Evolutionary conservation across 352 stramenopile species (phyloP).

Genomic region (Pythium apleroticum): DNA sequence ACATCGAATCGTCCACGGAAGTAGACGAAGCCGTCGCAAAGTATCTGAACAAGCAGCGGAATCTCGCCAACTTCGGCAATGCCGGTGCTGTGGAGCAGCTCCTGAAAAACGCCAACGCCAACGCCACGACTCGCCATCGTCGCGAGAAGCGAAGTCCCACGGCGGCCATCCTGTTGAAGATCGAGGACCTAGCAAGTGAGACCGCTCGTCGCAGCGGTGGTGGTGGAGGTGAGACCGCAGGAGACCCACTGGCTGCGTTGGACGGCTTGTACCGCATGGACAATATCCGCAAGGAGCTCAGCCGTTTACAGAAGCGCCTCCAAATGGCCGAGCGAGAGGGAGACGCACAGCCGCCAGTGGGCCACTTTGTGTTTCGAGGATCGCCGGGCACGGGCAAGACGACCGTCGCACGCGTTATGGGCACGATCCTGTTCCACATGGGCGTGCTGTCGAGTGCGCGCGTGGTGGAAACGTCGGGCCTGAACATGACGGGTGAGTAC

Average conservation of each 20-base stretch:
- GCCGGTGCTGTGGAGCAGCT: conserved; percentile 86
- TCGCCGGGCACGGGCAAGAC: conserved; percentile 89
- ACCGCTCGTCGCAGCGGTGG: conserved; percentile 27
- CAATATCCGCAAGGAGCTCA: conserved; percentile 51
- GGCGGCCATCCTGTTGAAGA: conserved; percentile 37
- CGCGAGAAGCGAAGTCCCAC: conserved; percentile 27
- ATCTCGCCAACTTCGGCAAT: conserved; percentile 89
- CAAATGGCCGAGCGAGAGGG: conserved; percentile 66
- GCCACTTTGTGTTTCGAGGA: conserved; percentile 88
- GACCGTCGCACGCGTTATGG: conserved; percentile 90
- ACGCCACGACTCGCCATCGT: conserved; percentile 44
- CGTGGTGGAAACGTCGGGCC: conserved; percentile 86
- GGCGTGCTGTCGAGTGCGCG: conserved; percentile 89
- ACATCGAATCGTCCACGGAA: conserved; percentile 45
- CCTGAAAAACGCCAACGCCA: conserved; percentile 71
- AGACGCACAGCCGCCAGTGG: conserved; percentile 49
- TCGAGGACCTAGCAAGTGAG: conserved; percentile 58
- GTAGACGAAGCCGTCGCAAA: conserved; percentile 52
- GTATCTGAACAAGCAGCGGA: conserved; percentile 61
- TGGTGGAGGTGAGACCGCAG: background rate
- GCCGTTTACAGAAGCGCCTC: conserved; percentile 51
- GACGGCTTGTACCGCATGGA: conserved; percentile 63
- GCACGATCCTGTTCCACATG: conserved; percentile 92
- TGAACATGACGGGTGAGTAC: conserved; percentile 87
- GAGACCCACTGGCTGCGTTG: conserved; percentile 41